Evolutionary conservation across 2,329 filamentous ascomycete species (phyloP), one percentile per base, ranked within the genome.

Genomic region (Trichoderma asperellum): DNA sequence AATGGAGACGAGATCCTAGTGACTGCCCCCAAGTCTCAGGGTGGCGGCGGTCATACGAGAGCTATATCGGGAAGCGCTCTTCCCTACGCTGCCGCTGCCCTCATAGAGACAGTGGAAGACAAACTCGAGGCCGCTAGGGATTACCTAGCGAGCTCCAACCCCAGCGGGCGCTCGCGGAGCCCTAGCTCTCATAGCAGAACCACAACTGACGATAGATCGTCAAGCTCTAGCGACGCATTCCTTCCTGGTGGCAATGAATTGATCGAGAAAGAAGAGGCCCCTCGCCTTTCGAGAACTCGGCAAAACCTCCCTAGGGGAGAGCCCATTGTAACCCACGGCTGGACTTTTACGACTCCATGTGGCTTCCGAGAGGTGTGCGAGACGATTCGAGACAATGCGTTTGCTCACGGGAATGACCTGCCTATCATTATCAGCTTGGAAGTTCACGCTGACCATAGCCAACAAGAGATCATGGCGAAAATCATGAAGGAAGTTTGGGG

Each of bases 401-500:
- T 98, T 75, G 83, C 88, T 34, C 86, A 83, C 7, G 94, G 88
- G 70, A 87, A 92, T 64, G 87, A 92, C 64, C 83, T 97, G 24
- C 96, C 96, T 0, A 83, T 99, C 49, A 96, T 98, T 70, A 88
- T 98, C 73, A 97, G 94, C 77, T 85, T 98, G 6, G 96, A 99
- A 79, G 92, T 98, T 0, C 95, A 98, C 78, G 91, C 93, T 16
- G 88, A 91, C 71, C 82, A 86, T 1, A 88, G 92, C 65, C 95
- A 98, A 79, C 96, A 99, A 79, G 89, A 93, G 72, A 86, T 92
- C 62, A 97, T 98, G 92, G 94, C 97, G 12, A 87, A 92, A 68
- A 97, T 98, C 72, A 97, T 99, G 91, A 89, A 89, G 73, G 89
- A 97, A 73, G 91, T 92, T 72, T 99, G 94, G 94, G 87, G 86